These are phyloP conservation scores for Thymus quinquecostatus DNA, from an alignment of 257 asterid genomes.

Conservation along the genomic window DNA sequence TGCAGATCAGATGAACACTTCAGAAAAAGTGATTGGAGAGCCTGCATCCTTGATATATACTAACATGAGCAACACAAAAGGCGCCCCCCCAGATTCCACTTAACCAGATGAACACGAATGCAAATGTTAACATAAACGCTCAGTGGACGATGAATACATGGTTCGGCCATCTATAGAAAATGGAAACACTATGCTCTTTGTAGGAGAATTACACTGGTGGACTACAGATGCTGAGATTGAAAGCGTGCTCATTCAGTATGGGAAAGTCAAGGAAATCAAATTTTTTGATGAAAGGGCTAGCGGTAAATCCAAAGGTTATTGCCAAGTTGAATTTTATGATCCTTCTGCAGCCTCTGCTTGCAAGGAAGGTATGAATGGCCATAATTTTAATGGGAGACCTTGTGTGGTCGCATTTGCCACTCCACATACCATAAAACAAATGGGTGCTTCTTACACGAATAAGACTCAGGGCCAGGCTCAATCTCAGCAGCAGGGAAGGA, in stretches of 20 bases:
- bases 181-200: slow-evolving; percentile 77
- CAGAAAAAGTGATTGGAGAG: slow-evolving; percentile 51
- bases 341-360: slow-evolving; percentile 81
- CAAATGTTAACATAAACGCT: slow-evolving; percentile 42
- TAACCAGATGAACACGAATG: slow-evolving; percentile 44
- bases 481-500: slow-evolving; percentile 63
- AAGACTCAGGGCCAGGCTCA: slow-evolving; percentile 63
- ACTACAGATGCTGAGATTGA: slow-evolving; percentile 95
- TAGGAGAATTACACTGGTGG: slow-evolving; percentile 99
- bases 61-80: slow-evolving; percentile 52
- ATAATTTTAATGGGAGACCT: slow-evolving; percentile 79
- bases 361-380: slow-evolving; percentile 87
- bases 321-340: slow-evolving; percentile 90
- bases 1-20: slow-evolving; percentile 41
- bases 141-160: slow-evolving; percentile 57
- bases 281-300: slow-evolving; percentile 95
- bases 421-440: slow-evolving; percentile 73
- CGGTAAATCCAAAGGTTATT: slow-evolving; percentile 97
- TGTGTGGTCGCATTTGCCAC: slow-evolving; percentile 96
- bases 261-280: slow-evolving; percentile 86
- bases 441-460: slow-evolving; percentile 64
- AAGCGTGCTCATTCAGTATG: slow-evolving; percentile 74
- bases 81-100: slow-evolving; percentile 50
- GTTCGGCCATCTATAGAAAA: slow-evolving; percentile 60
- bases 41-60: slow-evolving; percentile 45